Evolutionary conservation across 73 alveolate genomes (phyloP).

Genomic region (Blepharisma japonicum): DNA sequence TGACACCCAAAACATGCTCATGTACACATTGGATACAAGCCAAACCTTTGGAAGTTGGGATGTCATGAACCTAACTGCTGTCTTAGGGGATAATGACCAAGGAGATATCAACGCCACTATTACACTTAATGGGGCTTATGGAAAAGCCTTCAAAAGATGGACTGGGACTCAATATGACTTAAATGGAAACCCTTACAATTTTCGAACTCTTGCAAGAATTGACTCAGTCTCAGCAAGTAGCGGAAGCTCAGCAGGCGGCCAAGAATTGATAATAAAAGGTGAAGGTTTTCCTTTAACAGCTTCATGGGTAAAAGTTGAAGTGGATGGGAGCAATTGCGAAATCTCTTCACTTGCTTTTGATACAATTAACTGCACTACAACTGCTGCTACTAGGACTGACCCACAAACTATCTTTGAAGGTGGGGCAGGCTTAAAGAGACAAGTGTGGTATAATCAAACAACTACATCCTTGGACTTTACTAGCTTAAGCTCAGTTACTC

Average conservation of each 20-base stretch:
- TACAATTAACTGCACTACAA: neutral
- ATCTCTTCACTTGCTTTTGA: neutral
- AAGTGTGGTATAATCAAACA: neutral
- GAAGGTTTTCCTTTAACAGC: neutral
- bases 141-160: neutral
- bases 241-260: constrained; percentile 29
- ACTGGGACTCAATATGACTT: neutral
- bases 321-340: neutral
- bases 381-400: neutral
- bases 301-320: neutral
- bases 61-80: neutral
- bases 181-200: neutral
- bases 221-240: neutral
- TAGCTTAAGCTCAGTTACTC: neutral
- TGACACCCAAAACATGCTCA: neutral
- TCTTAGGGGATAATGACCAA: neutral
- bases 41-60: constrained; percentile 10
- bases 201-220: constrained; percentile 18
- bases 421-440: neutral
- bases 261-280: neutral
- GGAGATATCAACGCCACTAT: neutral
- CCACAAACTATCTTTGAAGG: neutral
- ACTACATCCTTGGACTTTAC: neutral
- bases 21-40: neutral
- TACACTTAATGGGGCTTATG: neutral